Conservation (phyloP, 2,329 filamentous ascomycete genomes). For the Colletotrichum tamarilloi region DNA sequence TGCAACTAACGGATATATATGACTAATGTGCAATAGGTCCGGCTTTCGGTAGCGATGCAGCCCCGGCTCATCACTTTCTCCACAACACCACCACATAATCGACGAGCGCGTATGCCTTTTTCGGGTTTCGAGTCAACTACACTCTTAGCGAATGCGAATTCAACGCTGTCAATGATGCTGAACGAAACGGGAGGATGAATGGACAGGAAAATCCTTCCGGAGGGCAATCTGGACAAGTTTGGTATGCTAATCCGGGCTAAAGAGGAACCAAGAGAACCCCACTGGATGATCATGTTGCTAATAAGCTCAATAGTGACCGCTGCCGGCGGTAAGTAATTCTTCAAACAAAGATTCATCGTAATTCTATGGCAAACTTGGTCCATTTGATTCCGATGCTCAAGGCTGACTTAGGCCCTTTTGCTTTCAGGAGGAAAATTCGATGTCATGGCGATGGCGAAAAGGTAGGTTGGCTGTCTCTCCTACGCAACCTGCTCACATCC, state of each 20-base stretch:
- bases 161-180: background rate
- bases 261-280: background rate
- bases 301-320: slow-evolving; percentile 15
- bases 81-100: background rate
- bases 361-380: background rate
- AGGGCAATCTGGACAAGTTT: slow-evolving; percentile 24
- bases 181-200: background rate
- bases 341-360: background rate
- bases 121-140: no score
- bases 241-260: slow-evolving; percentile 1
- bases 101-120: background rate
- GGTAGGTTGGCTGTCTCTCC: background rate
- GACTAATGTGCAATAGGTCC: background rate
- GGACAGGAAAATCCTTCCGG: background rate
- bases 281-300: background rate
- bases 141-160: background rate
- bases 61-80: background rate
- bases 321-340: slow-evolving; percentile 17
- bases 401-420: background rate
- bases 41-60: background rate
- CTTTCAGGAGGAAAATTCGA: slow-evolving; percentile 23
- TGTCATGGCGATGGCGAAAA: slow-evolving; percentile 32
- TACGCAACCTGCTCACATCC: background rate
- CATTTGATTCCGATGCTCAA: no score
- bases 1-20: background rate